A percentile compares a stretch with the other conserved stretches of the same genome.
Evolutionary conservation across 1,284 basidiomycete species (phyloP).

Genomic region (Rhodotorula sp.): DNA sequence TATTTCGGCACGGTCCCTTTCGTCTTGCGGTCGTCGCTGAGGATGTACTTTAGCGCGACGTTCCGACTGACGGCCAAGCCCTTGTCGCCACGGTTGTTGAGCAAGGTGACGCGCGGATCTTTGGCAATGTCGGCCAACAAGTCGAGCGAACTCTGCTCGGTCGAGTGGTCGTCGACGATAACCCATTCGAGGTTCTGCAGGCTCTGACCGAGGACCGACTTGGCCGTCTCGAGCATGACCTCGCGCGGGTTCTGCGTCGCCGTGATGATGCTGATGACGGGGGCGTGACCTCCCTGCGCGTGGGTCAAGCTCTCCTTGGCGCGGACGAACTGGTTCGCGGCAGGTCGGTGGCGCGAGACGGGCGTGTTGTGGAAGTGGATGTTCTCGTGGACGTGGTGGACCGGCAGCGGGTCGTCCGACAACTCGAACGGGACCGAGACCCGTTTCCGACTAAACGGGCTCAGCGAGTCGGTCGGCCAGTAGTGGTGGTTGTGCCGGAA

Average conservation of each 20-base stretch:
- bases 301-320: slow-evolving; percentile 6
- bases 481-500: not conserved
- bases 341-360: slow-evolving; percentile 31
- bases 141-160: slow-evolving; percentile 15
- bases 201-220: slow-evolving; percentile 32
- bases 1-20: slow-evolving; percentile 18
- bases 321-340: slow-evolving; percentile 34
- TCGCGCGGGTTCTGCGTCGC: slow-evolving; percentile 36
- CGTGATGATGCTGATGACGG: slow-evolving; percentile 37
- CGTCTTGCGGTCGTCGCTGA: slow-evolving; percentile 12
- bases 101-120: slow-evolving; percentile 31
- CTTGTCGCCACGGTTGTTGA: slow-evolving; percentile 26
- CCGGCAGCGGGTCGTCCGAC: slow-evolving; percentile 29
- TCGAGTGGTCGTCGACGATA: slow-evolving; percentile 40
- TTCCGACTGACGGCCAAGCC: slow-evolving; percentile 33
- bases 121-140: slow-evolving; percentile 21
- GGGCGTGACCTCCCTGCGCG: slow-evolving; percentile 7
- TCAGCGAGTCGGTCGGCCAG: not conserved
- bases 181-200: slow-evolving; percentile 39
- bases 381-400: slow-evolving; percentile 31
- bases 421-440: slow-evolving; percentile 13
- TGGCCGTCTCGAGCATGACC: slow-evolving; percentile 32
- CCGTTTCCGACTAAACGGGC: not conserved
- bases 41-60: slow-evolving; percentile 24
- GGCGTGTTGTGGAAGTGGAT: slow-evolving; percentile 37